These are phyloP conservation scores for Zoysia japonica DNA, from an alignment of 176 grass and related monocot species.

Conservation along the genomic window DNA sequence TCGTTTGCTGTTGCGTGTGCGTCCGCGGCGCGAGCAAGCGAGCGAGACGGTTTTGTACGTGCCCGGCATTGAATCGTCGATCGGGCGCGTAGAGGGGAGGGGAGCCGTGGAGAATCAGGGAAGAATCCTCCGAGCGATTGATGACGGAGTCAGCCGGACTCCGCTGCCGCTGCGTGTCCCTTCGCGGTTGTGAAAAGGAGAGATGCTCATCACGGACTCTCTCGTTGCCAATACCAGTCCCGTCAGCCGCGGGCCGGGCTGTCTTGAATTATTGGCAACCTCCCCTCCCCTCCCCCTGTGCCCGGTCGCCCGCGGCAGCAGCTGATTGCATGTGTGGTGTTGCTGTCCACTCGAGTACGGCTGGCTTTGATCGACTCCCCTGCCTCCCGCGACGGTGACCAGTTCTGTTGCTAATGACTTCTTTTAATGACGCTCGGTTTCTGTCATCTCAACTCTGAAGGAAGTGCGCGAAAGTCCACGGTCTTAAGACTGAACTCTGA, in stretches of 20 bases:
- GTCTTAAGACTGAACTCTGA: background rate
- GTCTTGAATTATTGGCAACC: slow-evolving; percentile 44
- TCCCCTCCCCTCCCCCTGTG: background rate
- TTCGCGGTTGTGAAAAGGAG: background rate
- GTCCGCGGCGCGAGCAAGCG: background rate
- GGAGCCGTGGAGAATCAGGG: slow-evolving; percentile 17
- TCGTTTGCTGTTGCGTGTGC: background rate
- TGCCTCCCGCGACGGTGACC: slow-evolving; percentile 4
- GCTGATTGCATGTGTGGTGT: background rate
- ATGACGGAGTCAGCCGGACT: background rate
- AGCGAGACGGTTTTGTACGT: background rate
- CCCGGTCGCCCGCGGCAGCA: background rate
- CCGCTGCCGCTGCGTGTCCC: background rate
- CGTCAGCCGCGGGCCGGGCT: background rate
- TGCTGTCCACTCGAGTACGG: slow-evolving; percentile 29
- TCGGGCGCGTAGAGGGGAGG: too few relatives aligned
- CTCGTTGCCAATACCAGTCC: background rate
- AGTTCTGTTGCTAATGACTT: background rate
- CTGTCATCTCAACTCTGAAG: background rate
- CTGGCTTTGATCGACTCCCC: slow-evolving; percentile 28
- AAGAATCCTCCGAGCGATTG: background rate
- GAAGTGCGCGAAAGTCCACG: background rate
- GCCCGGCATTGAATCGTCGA: background rate
- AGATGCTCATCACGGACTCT: background rate
- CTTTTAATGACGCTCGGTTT: background rate